Base-by-base conservation (phyloP, 1,284 basidiomycete genomes). In the Athelia psychrophila region DNA sequence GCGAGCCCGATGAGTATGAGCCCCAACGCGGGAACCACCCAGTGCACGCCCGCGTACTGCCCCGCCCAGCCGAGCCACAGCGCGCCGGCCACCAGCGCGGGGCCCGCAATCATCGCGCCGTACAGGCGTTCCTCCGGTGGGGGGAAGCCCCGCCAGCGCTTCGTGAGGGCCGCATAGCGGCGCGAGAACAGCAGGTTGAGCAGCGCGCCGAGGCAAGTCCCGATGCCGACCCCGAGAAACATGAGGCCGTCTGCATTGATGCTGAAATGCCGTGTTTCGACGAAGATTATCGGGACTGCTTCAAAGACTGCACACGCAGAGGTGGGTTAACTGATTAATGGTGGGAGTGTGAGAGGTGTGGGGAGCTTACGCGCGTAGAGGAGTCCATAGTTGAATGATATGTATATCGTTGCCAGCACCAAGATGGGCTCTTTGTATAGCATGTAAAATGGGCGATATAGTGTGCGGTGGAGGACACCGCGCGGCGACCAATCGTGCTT, bases 21-120 rank as follows among this genome's bases (percentile, higher is more conserved):
- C 53, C 73, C 72, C 23, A 85, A 56, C 16, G 71, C 81, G 2
- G 84, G 82, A 10, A 83, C 81, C 54, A 76, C 79, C 83, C 83
- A 86, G 23, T 77, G 80, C 18, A 87, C 66, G 16, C 64, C 64
- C 1, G 71, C 47, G 56, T 83, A 86, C 51, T 80, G 62, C 12
- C 84, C 84, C 0, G 83, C 80, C 86, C 86, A 88, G 1, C 84
- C 83, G 3, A 87, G 63, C 79, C 77, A 79, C 64, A 84, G 82
- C 40, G 75, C 74, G 3, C 79, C 79, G 19, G 81, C 58, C 19
- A 83, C 76, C 9, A 84, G 71, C 5, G 71, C 57, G 3, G 78
- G 77, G 3, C 73, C 76, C 5, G 80, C 80, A 19, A 79, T 60
- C 78, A 82, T 80, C 2, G 74, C 76, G 5, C 79, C 78, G n/a